Base-by-base conservation (phyloP, 1,284 basidiomycete genomes). In the Boletus smithii region DNA sequence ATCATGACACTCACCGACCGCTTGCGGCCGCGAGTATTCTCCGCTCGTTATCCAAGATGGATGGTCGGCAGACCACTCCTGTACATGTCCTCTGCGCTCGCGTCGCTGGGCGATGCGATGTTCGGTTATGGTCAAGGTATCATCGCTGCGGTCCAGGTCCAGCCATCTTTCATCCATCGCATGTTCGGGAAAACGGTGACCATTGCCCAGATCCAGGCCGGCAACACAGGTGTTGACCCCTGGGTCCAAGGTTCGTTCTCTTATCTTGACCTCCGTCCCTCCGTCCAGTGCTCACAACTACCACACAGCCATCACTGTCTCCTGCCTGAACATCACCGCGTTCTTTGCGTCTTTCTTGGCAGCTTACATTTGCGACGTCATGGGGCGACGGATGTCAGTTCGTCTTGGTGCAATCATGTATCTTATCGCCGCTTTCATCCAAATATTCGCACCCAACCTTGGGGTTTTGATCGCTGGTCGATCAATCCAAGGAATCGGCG, bases 41-140 rank as follows among this genome's bases (percentile, higher is more conserved):
- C 60, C 24, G 63, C 67, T 53, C 70, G 73, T 54, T 80, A 79
- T 66, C 75, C 76, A 48, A 61, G 70, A 67, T 75, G 73, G 72
- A 69, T 79, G 71, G 69, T 75, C 17, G 77, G 77, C 22, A 67
- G 65, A 40, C 73, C 72, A 16, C 65, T 79, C n/a, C 65, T 80
- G 11, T 73, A 75, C 58, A 69, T 68, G 36, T 74, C 74, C 26
- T 76, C 74, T 45, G 75, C 76, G 0, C 66, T 76, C 24, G 75
- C 76, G 10, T 74, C 74, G 48, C 68, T 80, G 48, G 77, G 77
- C 40, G 77, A 80, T 53, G 76, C 75, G 5, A 74, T 78, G 69
- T 77, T 80, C 50, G 77, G 77, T 2, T 80, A 79, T 49, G 71
- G 73, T 34, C 77, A 79, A 56, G 77, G 77, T 2, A 72, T 74